Base-by-base conservation (phyloP, 331 rosid genomes). In the Erythrophleum ivorense region DNA sequence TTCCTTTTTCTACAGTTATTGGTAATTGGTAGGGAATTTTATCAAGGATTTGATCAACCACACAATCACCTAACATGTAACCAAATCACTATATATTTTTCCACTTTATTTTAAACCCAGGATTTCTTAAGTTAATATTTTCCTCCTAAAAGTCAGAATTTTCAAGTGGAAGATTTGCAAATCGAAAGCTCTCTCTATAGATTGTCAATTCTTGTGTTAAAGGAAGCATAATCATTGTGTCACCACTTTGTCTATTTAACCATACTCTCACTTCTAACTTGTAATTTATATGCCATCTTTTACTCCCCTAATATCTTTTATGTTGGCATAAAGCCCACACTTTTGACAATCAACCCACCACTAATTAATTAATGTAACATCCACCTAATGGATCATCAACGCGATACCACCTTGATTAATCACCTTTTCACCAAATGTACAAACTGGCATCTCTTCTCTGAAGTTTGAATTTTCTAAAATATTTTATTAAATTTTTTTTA, bases 201-300 rank as follows among this genome's bases (percentile, higher is more conserved):
- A 3, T 8, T 50, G 21, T 52, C 54, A 73, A 68, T n/a, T 73
- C 71, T 53, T 38, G 76, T 12, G 80, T 10, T 57, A 41, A 63
- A 76, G 82, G 76, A 82, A 76, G 64, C 81, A 54, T 48, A 64
- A 86, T 86, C 77, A 86, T 83, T 76, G 38, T 86, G 88, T 71
- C 55, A 57, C 86, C 84, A 83, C 84, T 69, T 6, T 0, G 43
- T 71, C 76, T 16, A 62, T 14, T 62, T 82, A 77, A 49, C 41
- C 41, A 19, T 18, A 59, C 16, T 24, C 55, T 43, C 13, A 21
- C 14, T 49, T 70, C 5, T 63, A 62, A 24, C 15, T 50, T 63
- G 15, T 53, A 52, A 74, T 58, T 76, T 9, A 75, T 81, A n/a
- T 40, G 34, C 0, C n/a, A 60, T 24, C 41, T n/a, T 82, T 77